phyloP scores from a whole-genome alignment of 2,329 filamentous ascomycete species.

The Fusarium virguliforme region DNA sequence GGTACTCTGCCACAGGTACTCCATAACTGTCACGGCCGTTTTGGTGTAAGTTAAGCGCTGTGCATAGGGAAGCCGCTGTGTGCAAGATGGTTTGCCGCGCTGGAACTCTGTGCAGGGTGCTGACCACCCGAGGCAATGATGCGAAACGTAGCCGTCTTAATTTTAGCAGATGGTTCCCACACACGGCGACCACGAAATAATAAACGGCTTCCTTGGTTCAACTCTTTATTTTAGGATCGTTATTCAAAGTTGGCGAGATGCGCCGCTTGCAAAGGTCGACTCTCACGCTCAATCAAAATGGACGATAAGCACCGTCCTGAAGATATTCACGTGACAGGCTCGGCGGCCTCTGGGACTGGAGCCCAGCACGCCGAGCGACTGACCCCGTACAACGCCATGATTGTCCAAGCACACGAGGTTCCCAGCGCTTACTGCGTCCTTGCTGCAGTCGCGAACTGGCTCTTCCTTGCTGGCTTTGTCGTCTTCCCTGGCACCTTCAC shows the following conservation, averaged over 20 bases:
- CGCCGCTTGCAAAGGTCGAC: not conserved
- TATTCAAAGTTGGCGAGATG: not conserved
- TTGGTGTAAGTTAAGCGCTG: not conserved
- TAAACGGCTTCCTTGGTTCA: not conserved
- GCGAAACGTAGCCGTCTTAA: not conserved
- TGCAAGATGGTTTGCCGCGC: not conserved
- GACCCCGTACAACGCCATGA: conserved; percentile 20
- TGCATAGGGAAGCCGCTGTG: not conserved
- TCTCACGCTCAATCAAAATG: not conserved
- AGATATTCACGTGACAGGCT: not conserved
- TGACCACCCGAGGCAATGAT: not conserved
- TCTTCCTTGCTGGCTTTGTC: conserved; percentile 29
- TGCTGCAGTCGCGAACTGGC: conserved; percentile 24
- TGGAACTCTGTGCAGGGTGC: not conserved
- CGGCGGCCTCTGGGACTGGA: not conserved
- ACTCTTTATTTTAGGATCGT: not conserved
- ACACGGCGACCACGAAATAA: not conserved
- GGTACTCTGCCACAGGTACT: not conserved
- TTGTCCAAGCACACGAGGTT: conserved; percentile 25
- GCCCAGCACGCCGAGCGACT: not conserved
- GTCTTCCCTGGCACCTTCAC: conserved; percentile 26
- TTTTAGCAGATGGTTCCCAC: not conserved
- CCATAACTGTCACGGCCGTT: not conserved
- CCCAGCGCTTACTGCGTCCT: conserved; percentile 7
- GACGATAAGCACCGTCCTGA: not conserved